Conservation (phyloP, 768 basidiomycete genomes). For the Lentinula raphanica region DNA sequence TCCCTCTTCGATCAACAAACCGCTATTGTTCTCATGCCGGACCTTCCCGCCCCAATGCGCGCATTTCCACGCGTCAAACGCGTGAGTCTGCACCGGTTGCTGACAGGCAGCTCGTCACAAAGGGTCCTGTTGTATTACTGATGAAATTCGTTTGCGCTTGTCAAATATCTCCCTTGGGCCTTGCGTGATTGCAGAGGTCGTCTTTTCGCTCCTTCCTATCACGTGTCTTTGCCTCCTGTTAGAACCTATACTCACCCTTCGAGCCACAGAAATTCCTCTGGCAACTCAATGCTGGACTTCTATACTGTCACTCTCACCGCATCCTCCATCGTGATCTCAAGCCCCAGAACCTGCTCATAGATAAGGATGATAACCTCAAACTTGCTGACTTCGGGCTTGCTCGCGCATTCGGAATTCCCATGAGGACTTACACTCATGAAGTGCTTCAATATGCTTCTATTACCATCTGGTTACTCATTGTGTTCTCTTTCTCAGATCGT, state of each 20-base stretch:
- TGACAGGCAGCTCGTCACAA: neutral
- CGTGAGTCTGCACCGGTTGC: conserved; percentile 13
- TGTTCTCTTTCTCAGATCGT: conserved; percentile 66
- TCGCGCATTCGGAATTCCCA: conserved; percentile 94
- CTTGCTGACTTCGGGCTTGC: conserved; percentile 96
- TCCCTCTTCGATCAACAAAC: neutral
- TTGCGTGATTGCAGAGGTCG: neutral
- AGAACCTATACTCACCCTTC: neutral
- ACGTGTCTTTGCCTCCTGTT: conserved; percentile 8
- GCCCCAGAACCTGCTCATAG: conserved; percentile 93
- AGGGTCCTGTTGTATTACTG: neutral
- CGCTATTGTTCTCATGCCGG: neutral
- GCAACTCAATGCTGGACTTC: conserved; percentile 85
- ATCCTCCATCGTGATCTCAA: conserved; percentile 97
- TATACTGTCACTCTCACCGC: conserved; percentile 92
- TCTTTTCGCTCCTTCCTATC: neutral
- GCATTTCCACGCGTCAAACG: conserved; percentile 25
- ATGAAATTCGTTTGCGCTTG: conserved; percentile 1
- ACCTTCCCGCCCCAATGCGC: neutral
- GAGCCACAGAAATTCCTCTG: conserved; percentile 86
- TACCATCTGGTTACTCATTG: neutral
- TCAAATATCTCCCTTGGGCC: neutral
- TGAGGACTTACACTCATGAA: conserved; percentile 99
- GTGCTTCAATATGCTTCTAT: conserved; percentile 32
- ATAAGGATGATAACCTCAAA: conserved; percentile 86